Evolutionary conservation across 495 filamentous ascomycete genomes (phyloP), one percentile per base, ranked within the genome.

Genomic region (Neurospora tetrasperma): DNA sequence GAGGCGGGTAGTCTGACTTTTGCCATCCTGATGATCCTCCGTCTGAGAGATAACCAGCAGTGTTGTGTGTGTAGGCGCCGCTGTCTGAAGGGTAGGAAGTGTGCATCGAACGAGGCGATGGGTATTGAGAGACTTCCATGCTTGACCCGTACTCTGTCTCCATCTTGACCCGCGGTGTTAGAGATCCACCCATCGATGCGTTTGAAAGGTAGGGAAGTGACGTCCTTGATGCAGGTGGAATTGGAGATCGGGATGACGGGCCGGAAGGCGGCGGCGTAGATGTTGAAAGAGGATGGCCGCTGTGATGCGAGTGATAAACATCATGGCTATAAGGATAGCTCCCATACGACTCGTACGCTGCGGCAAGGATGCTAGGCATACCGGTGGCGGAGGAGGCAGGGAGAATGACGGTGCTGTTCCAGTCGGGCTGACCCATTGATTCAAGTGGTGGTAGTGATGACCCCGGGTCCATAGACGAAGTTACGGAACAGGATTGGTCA

Each of bases 331-430:
- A 87, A 8, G 79, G 71, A 75, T 85, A 86, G 70, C 80, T 81
- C 62, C 82, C 81, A 74, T 87, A 89, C 31, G 84, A 76, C 72
- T 86, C 85, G 77, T 88, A 89, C 40, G 86, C 87, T 62, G 82
- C 79, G 35, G 85, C 82, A 69, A 88, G 80, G 69, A 88, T 84
- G 72, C 82, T 84, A 71, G 85, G 84, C 76, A 83, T 80, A 69
- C 79, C 76, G 59, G 80, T 75, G 40, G 82, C 80, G 0, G 83
- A 80, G 59, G 84, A 82, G 70, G 77, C 77, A 38, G 82, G 77
- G 46, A 84, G 80, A 54, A 84, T 78, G 27, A 83, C 77, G 11
- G 76, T 40, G 72, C 73, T 80, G 75, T 74, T 80, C 84, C 84
- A 85, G 69, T 82, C 82, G 44, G 82, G 76, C 10, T 82, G 83